Conservation (phyloP, 2,329 filamentous ascomycete species). For the Colletotrichum kahawae region DNA sequence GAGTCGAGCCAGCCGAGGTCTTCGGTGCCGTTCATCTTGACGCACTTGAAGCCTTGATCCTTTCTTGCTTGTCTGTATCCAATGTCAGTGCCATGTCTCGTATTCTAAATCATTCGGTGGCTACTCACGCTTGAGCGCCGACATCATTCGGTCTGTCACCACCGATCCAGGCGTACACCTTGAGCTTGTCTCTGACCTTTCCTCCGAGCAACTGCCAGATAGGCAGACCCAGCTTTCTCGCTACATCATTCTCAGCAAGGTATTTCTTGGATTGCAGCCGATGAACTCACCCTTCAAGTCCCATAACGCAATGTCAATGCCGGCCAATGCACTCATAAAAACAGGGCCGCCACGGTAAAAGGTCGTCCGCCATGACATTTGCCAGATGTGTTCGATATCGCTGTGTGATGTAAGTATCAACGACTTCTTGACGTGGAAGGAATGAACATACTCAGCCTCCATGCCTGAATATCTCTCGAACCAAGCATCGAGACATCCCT, state of each 20-base stretch:
- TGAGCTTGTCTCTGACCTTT: slow-evolving; percentile 71
- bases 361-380: slow-evolving; percentile 70
- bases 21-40: slow-evolving; percentile 84
- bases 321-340: slow-evolving; percentile 79
- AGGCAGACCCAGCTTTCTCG: slow-evolving; percentile 61
- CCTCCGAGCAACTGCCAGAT: slow-evolving; percentile 78
- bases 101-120: rapidly evolving
- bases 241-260: slow-evolving; percentile 26
- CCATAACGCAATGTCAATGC: slow-evolving; percentile 82
- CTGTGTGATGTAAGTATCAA: slow-evolving; percentile 38
- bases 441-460: slow-evolving; percentile 67
- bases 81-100: background rate
- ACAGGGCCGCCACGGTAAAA: slow-evolving; percentile 83
- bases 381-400: slow-evolving; percentile 84
- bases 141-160: slow-evolving; percentile 74
- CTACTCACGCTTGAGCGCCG: slow-evolving; percentile 60
- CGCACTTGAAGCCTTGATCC: slow-evolving; percentile 66
- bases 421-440: rapidly evolving
- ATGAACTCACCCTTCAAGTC: slow-evolving; percentile 65
- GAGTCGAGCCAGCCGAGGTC: slow-evolving; percentile 80
- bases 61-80: slow-evolving; percentile 54
- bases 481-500: slow-evolving; percentile 74
- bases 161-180: slow-evolving; percentile 81
- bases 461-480: slow-evolving; percentile 65
- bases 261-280: rapidly evolving